Base-by-base conservation (phyloP, 2,329 filamentous ascomycete species). In the Ilyonectria destructans region DNA sequence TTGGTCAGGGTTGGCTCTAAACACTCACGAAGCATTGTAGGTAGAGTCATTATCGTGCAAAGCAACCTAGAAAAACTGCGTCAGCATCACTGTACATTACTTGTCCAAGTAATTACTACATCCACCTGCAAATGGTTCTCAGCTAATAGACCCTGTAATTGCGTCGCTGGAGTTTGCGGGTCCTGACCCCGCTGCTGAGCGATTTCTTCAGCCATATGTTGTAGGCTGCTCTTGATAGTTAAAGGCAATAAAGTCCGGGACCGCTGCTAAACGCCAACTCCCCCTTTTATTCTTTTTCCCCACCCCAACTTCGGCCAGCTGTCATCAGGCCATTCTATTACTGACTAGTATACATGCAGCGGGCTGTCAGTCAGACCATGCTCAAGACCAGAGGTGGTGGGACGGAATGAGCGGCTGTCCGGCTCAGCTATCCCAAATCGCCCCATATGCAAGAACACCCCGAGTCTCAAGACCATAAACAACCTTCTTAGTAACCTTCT, bases 351-450 rank as follows among this genome's bases (percentile, higher is more conserved):
- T 23, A 23, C 21, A 23, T 23, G 21, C 21, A 23, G 21, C 21
- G 21, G 21, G 21, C 21, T 3, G 21, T 3, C 21, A 23, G 21
- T 23, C 21, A 23, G 21, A 23, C 21, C 21, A 23, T 23, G 21
- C 21, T 23, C 21, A 23, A 23, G 21, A 23, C 21, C 21, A 23
- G 21, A 23, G 2, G 2, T 23, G 21, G 21, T 23, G 21, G 21
- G n/a, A n/a, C n/a, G n/a, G n/a, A n/a, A n/a, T n/a, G n/a, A n/a
- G n/a, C n/a, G n/a, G n/a, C n/a, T n/a, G n/a, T n/a, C n/a, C n/a
- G n/a, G n/a, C 29, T 75, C 61, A 84, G 40, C 82, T 84, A 68
- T 94, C 93, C 82, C 91, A 95, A 73, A 95, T 92, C 23, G 23
- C 23, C 23, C 23, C 23, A 23, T 23, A 23, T 23, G 23, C 23